phyloP scores from a whole-genome alignment of 495 filamentous ascomycete genomes.

The Cenococcum geophilum region DNA sequence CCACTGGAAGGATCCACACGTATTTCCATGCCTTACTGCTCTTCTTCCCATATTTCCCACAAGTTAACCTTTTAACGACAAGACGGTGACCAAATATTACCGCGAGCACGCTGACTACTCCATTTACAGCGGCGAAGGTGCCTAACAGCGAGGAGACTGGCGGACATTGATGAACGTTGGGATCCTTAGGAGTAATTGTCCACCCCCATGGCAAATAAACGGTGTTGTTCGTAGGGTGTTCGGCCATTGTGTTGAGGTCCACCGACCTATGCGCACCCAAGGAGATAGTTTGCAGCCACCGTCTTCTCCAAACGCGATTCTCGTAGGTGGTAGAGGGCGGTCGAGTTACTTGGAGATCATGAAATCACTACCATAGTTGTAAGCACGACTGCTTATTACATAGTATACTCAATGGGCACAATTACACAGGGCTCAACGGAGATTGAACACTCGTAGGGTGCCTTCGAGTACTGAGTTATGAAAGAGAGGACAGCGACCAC shows the following conservation, averaged over 20 bases:
- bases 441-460: too few relatives aligned
- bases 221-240: not conserved
- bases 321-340: too few relatives aligned
- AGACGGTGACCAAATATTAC: slow-evolving; percentile 14
- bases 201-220: slow-evolving; percentile 9
- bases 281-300: too few relatives aligned
- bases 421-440: too few relatives aligned
- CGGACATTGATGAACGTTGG: slow-evolving; percentile 6
- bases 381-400: too few relatives aligned
- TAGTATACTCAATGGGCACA: too few relatives aligned
- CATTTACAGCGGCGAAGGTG: slow-evolving; percentile 15
- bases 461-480: too few relatives aligned
- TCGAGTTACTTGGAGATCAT: too few relatives aligned
- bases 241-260: not conserved
- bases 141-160: slow-evolving; percentile 6
- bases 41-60: slow-evolving; percentile 2
- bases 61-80: slow-evolving; percentile 7
- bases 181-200: slow-evolving; percentile 6
- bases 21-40: slow-evolving; percentile 2
- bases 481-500: too few relatives aligned
- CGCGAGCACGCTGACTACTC: not conserved
- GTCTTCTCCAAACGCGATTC: too few relatives aligned
- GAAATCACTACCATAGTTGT: too few relatives aligned
- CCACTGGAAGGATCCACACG: slow-evolving; percentile 17
- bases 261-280: too few relatives aligned